These are phyloP conservation scores for Tuber borchii DNA, from an alignment of 495 filamentous ascomycete species.

Conservation along the genomic window DNA sequence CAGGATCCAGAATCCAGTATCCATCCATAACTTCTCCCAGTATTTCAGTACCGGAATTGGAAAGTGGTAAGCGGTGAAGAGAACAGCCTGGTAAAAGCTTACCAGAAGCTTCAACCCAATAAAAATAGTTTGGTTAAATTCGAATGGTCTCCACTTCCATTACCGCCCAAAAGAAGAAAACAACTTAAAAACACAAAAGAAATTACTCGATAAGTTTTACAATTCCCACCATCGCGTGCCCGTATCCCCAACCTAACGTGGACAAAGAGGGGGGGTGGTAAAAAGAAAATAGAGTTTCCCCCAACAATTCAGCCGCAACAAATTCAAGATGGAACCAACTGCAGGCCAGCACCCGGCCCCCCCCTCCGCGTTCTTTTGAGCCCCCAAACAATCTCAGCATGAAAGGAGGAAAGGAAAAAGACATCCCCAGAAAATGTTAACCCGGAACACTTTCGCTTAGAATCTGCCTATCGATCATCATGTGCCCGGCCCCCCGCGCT, in stretches of 20 bases:
- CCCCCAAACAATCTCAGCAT: conserved; percentile 4
- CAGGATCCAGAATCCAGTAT: not conserved
- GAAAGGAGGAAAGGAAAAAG: not conserved
- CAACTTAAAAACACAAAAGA: conserved; percentile 2
- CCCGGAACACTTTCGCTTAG: not conserved
- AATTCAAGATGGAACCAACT: not conserved
- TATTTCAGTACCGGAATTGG: not conserved
- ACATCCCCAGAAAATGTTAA: not conserved
- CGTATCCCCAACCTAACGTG: conserved; percentile 6
- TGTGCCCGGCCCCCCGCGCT: not conserved
- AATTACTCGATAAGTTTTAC: not conserved
- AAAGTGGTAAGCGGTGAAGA: not conserved
- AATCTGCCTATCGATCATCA: not conserved
- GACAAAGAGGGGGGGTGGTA: not conserved
- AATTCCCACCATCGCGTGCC: conserved; percentile 11
- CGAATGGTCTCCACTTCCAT: not conserved
- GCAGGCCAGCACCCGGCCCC: not conserved
- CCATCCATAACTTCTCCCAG: not conserved
- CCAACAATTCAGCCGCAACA: not conserved
- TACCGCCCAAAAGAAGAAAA: not conserved
- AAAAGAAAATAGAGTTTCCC: not conserved
- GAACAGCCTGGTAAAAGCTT: not conserved
- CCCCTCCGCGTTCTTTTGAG: not conserved
- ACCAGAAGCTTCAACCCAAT: not conserved
- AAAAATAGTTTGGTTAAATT: not conserved